Evolutionary conservation across 1,284 basidiomycete genomes (phyloP).

Genomic region (Leccinum huronense): DNA sequence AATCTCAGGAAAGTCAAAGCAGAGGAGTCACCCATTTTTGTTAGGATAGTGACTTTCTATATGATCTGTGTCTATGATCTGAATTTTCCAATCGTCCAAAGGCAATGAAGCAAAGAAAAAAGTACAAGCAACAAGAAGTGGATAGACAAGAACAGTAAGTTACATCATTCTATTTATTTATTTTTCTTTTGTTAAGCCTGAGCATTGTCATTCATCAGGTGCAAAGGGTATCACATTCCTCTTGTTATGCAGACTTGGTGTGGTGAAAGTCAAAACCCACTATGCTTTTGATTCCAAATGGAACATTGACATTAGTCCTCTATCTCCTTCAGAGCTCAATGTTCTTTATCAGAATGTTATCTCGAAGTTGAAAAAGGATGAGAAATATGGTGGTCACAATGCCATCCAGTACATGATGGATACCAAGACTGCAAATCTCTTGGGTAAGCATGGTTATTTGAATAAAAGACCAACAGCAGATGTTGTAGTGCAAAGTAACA

Average conservation of each 20-base stretch:
- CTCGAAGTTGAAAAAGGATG: background rate
- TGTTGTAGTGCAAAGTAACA: background rate
- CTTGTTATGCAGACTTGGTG: background rate
- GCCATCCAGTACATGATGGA: background rate
- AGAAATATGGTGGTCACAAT: background rate
- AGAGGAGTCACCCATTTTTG: no score
- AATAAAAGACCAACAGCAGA: no score
- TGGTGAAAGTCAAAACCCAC: background rate
- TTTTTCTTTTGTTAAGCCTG: no score
- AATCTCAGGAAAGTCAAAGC: no score
- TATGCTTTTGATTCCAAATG: background rate
- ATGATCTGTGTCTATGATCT: no score
- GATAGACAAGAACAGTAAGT: no score
- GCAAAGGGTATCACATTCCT: background rate
- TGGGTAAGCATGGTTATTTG: background rate
- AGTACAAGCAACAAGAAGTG: no score
- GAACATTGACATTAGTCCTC: background rate
- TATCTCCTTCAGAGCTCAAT: rapidly evolving
- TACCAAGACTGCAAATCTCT: background rate
- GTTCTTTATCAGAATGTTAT: background rate
- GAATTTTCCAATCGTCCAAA: no score
- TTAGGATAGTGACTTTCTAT: no score
- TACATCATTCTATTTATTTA: no score
- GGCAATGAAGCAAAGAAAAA: no score
- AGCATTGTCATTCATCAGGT: no score